These are phyloP conservation scores for Linnemannia hyalina DNA, from an alignment of 192 early-diverging fungal species.

Conservation along the genomic window DNA sequence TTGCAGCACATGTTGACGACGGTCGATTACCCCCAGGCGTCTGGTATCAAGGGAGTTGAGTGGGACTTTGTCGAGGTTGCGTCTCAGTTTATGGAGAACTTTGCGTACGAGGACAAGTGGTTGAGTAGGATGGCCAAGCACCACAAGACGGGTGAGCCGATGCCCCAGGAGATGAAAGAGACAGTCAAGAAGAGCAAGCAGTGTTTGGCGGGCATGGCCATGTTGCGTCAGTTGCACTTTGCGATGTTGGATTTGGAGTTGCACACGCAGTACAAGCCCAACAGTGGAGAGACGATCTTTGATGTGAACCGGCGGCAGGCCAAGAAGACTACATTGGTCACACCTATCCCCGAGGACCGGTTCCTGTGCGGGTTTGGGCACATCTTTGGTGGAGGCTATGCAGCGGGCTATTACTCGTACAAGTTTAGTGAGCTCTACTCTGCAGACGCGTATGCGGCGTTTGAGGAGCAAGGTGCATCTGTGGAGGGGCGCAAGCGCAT, in stretches of 20 bases:
- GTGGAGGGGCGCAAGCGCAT: slow-evolving; percentile 25
- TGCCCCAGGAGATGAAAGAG: slow-evolving; percentile 69
- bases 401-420: slow-evolving; percentile 74
- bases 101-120: slow-evolving; percentile 67
- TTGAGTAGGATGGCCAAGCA: slow-evolving; percentile 62
- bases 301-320: slow-evolving; percentile 66
- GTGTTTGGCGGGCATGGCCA: slow-evolving; percentile 65
- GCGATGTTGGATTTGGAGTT: slow-evolving; percentile 65
- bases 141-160: slow-evolving; percentile 64
- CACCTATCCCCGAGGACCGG: slow-evolving; percentile 62
- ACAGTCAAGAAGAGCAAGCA: slow-evolving; percentile 61
- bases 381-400: slow-evolving; percentile 72
- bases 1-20: slow-evolving; percentile 72
- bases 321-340: slow-evolving; percentile 56
- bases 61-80: slow-evolving; percentile 75
- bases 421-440: slow-evolving; percentile 74
- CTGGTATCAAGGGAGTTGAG: slow-evolving; percentile 73
- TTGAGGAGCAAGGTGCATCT: slow-evolving; percentile 61
- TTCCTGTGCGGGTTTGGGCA: slow-evolving; percentile 72
- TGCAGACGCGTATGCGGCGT: slow-evolving; percentile 71
- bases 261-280: slow-evolving; percentile 52
- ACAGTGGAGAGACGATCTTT: slow-evolving; percentile 58
- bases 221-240: slow-evolving; percentile 71
- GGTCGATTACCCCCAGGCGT: slow-evolving; percentile 69
- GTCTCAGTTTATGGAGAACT: slow-evolving; percentile 78